Base-by-base conservation (phyloP, 495 filamentous ascomycete species). In the Xylaria curta region DNA sequence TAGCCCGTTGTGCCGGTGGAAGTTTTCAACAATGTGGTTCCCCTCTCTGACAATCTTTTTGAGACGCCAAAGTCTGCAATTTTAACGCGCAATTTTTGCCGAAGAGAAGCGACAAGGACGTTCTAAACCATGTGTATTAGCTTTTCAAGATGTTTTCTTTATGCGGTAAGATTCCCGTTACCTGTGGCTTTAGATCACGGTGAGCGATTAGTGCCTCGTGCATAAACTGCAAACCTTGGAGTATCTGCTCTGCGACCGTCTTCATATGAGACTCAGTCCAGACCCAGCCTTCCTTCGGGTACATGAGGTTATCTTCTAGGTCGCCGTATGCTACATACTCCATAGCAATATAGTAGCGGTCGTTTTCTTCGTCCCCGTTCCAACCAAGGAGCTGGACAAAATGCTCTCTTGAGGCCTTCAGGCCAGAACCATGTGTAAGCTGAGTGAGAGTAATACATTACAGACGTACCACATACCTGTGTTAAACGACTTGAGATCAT, bases 31-130 rank as follows among this genome's bases (percentile, higher is more conserved):
- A n/a, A 6, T 7, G 58, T 42, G 1, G 58, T 61, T 21, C 15
- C 19, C 9, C 17, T 53, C 19, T 53, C 7, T 21, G 49, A 38
- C 33, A 38, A 17, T 19, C 33, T 28, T 26, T 61, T 61, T 38
- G 33, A 38, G 13, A 61, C 17, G 15, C 58, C 58, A 15, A 61
- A 61, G 38, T 61, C 58, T 13, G 58, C 58, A 21, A 61, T 61
- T 19, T 61, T 61, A 13, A 61, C 31, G 0, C 31, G 31, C 4
- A 12, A 6, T 6, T 4, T n/a, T 28, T 15, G 1, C 12, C 19
- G 15, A 17, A 40, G n/a, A n/a, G 58, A 61, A n/a, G 17, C 3
- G 28, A 61, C 58, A 13, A 61, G 58, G 7, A 61, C 28, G 19
- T 61, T 61, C 58, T 61, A 19, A 40, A 21, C 7, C 4, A 28